phyloP scores from a whole-genome alignment of 257 asterid genomes.

The Apocynum venetum region DNA sequence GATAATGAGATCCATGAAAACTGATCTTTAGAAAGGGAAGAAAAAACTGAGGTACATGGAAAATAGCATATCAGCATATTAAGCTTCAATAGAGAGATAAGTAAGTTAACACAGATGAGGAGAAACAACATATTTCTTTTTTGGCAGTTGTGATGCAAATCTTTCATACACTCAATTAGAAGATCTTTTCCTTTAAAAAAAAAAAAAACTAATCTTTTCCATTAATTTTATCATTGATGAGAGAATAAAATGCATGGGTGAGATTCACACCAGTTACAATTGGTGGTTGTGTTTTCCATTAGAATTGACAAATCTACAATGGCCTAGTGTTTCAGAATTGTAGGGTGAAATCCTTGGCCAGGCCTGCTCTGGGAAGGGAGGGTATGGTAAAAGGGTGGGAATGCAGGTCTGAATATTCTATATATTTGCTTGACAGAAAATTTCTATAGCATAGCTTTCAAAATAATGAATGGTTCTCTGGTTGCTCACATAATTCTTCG shows the following conservation, averaged over 20 bases:
- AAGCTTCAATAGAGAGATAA: background rate
- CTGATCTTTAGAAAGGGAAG: conserved; percentile 13
- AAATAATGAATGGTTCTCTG: background rate
- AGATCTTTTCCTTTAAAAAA: background rate
- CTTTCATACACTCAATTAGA: background rate
- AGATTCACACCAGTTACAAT: background rate
- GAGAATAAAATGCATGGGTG: background rate
- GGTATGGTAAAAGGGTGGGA: background rate
- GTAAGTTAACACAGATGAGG: background rate
- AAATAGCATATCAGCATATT: background rate
- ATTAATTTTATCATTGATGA: background rate
- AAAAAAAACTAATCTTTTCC: background rate
- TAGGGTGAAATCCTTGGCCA: background rate
- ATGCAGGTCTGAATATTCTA: background rate
- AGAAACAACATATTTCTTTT: background rate
- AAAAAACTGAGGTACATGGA: background rate
- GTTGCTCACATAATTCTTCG: background rate
- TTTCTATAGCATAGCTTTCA: background rate
- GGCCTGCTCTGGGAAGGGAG: background rate
- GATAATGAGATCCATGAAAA: background rate
- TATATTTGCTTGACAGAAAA: background rate
- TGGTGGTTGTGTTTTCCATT: background rate
- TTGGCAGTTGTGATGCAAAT: background rate
- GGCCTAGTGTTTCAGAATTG: background rate
- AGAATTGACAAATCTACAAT: background rate